Evolutionary conservation across 2,329 filamentous ascomycete species (phyloP).

Genomic region (Phialophora tarda): DNA sequence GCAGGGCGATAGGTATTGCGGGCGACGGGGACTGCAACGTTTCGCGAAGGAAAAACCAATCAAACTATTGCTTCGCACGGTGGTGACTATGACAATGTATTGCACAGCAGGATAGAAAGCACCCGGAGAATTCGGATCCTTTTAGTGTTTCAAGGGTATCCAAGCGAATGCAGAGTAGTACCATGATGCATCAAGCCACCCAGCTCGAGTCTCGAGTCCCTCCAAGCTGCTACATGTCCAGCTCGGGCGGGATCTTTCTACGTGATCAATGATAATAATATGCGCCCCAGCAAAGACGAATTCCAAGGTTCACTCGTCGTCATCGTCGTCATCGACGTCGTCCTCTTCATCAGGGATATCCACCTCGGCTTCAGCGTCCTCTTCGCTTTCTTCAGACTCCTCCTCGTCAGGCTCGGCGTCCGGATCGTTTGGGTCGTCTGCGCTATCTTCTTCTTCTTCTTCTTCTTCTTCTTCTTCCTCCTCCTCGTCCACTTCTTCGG

Average conservation of each 20-base stretch:
- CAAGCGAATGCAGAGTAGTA: not conserved
- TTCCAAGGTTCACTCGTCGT: not conserved
- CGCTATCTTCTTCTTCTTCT: slow-evolving; percentile 21
- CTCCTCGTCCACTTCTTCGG: slow-evolving; percentile 3
- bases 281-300: not conserved
- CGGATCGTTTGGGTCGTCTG: slow-evolving; percentile 25
- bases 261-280: not conserved
- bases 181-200: not conserved
- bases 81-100: not conserved
- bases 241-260: not conserved
- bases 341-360: slow-evolving; percentile 20
- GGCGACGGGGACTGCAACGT: not conserved
- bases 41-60: not conserved
- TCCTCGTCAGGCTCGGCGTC: slow-evolving; percentile 27
- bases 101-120: slow-evolving; percentile 1
- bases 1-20: not conserved
- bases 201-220: not conserved
- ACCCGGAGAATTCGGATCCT: not conserved
- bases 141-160: not conserved
- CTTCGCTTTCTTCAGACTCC: slow-evolving; percentile 23
- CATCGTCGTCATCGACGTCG: slow-evolving; percentile 23
- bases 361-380: slow-evolving; percentile 28
- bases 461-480: slow-evolving; percentile 20
- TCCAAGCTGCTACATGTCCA: not conserved
- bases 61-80: not conserved